Percentiles rank a stretch among this genome's conserved stretches.
Evolutionary conservation across 169 alveolate genomes (phyloP).

Genomic region (Plasmodium inui): DNA sequence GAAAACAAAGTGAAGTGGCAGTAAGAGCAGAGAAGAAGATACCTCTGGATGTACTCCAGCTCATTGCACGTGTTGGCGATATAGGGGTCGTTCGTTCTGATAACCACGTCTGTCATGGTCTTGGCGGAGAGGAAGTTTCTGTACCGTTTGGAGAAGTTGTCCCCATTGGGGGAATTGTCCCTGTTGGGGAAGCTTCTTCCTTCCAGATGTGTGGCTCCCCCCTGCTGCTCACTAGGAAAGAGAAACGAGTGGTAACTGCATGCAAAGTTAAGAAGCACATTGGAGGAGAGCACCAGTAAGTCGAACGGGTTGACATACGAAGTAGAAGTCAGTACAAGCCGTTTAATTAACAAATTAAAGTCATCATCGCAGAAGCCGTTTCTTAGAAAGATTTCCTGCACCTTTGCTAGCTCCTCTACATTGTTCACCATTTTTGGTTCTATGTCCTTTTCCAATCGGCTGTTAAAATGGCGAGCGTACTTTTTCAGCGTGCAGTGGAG

Average conservation of each 20-base stretch:
- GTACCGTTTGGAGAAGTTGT: neutral
- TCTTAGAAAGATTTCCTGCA: constrained; percentile 28
- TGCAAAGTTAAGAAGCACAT: constrained; percentile 31
- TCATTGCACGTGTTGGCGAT: neutral
- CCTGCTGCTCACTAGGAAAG: neutral
- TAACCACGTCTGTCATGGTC: neutral
- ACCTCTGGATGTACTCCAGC: neutral
- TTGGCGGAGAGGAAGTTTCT: constrained; percentile 27
- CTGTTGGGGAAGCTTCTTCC: neutral
- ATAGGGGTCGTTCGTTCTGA: constrained; percentile 37
- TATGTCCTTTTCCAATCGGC: neutral
- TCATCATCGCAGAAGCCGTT: neutral
- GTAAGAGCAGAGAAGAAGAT: constrained; percentile 14
- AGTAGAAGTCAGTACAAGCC: constrained; percentile 13
- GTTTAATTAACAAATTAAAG: constrained; percentile 21
- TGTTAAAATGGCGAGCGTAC: constrained; percentile 11
- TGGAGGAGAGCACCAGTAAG: neutral
- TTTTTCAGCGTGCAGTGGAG: neutral
- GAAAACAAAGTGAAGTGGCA: constrained; percentile 36
- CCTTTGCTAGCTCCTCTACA: neutral
- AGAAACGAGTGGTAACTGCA: constrained; percentile 6
- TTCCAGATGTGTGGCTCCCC: neutral
- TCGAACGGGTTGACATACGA: constrained; percentile 12
- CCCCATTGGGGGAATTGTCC: neutral
- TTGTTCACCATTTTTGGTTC: neutral